phyloP scores from a whole-genome alignment of 1,284 basidiomycete genomes.

The Hymenochaete sp. region DNA sequence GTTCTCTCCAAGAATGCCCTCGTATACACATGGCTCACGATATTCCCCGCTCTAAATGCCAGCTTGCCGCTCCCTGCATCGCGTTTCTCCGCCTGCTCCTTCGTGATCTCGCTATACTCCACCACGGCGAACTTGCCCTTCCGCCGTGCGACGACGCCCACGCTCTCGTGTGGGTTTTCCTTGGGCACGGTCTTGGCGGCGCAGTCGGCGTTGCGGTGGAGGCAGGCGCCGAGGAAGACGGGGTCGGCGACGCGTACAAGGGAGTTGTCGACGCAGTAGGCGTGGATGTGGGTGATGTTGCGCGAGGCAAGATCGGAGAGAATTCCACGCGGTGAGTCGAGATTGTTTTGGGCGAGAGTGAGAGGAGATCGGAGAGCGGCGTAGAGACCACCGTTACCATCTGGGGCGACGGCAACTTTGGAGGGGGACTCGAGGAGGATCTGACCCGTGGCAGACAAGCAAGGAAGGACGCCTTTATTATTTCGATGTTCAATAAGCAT shows the following conservation, averaged over 20 bases:
- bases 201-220: constrained; percentile 78
- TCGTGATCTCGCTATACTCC: constrained; percentile 95
- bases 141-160: constrained; percentile 87
- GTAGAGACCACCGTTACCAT: constrained; percentile 97
- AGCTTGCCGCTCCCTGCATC: constrained; percentile 66
- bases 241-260: constrained; percentile 97
- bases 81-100: constrained; percentile 74
- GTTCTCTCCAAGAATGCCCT: constrained; percentile 76
- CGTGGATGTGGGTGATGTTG: constrained; percentile 84
- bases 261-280: constrained; percentile 98
- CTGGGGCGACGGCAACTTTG: constrained; percentile 86
- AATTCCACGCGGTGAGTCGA: constrained; percentile 55
- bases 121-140: constrained; percentile 85
- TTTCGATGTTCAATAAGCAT: constrained; percentile 10
- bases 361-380: constrained; percentile 82
- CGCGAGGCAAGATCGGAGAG: constrained; percentile 77
- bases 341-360: constrained; percentile 40
- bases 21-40: constrained; percentile 98
- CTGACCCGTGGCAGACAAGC: constrained; percentile 90
- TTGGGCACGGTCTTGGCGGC: constrained; percentile 98
- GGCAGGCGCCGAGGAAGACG: constrained; percentile 90
- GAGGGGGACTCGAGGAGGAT: constrained; percentile 79
- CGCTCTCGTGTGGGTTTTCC: constrained; percentile 77
- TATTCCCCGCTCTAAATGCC: constrained; percentile 91
- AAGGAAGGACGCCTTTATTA: constrained; percentile 81